A percentile compares a stretch with the other conserved stretches of the same genome.
Evolutionary conservation across 2,329 filamentous ascomycete species (phyloP).

Genomic region (Microsporum canis): DNA sequence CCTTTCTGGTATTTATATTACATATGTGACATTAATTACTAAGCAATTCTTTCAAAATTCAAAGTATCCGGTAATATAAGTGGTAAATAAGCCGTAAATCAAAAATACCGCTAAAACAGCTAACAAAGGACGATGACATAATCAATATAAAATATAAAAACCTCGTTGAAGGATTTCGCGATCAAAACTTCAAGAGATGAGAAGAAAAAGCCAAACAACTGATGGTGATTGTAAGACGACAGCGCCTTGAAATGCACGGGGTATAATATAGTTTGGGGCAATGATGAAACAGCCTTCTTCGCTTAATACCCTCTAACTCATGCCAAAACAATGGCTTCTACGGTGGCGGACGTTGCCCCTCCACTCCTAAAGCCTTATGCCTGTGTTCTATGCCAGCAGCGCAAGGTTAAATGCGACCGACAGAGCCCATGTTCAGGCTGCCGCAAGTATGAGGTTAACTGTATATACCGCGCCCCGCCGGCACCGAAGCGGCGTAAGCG

Average conservation of each 20-base stretch:
- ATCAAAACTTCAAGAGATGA: too few species aligned
- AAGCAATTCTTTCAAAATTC: too few species aligned
- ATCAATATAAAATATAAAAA: too few species aligned
- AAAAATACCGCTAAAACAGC: too few species aligned
- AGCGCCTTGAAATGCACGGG: background rate
- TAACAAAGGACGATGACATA: too few species aligned
- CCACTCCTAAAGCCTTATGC: constrained; percentile 16
- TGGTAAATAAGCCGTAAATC: too few species aligned
- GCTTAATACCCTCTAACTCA: background rate
- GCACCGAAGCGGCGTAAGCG: background rate
- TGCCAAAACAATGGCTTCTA: background rate
- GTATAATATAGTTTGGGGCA: background rate
- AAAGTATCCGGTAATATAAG: too few species aligned
- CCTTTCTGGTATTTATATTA: too few species aligned
- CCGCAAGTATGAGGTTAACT: constrained; percentile 51
- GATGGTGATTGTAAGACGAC: background rate
- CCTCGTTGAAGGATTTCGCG: too few species aligned
- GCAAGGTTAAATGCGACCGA: constrained; percentile 65
- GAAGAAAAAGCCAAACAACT: too few species aligned
- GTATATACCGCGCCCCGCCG: constrained; percentile 27
- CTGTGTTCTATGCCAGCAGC: constrained; percentile 63
- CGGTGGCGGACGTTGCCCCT: background rate
- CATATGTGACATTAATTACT: too few species aligned
- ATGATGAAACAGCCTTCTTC: background rate
- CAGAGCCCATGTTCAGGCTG: constrained; percentile 61